Evolutionary conservation across 371 early-diverging fungal species (phyloP).

Genomic region (Mucor lusitanicus): DNA sequence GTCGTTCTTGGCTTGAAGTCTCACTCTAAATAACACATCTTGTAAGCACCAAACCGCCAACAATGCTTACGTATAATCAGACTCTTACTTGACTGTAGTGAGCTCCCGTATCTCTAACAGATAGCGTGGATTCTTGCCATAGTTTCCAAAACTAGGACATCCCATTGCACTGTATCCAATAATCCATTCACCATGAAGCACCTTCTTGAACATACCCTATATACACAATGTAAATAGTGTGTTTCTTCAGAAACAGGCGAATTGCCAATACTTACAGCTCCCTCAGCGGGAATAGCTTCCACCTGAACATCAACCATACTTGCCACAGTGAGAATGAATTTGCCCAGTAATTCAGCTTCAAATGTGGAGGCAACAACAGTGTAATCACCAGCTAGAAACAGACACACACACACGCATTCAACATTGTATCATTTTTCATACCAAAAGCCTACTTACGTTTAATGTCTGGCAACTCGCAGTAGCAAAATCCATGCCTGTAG

Average conservation of each 20-base stretch:
- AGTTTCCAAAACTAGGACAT: constrained; percentile 61
- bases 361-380: constrained; percentile 80
- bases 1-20: constrained; percentile 67
- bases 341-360: constrained; percentile 71
- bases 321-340: constrained; percentile 67
- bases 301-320: constrained; percentile 49
- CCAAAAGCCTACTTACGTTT: constrained; percentile 37
- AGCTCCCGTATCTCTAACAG: constrained; percentile 61
- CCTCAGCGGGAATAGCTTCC: constrained; percentile 72
- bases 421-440: neutral
- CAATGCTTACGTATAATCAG: neutral
- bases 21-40: constrained; percentile 43
- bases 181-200: constrained; percentile 69
- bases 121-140: constrained; percentile 71
- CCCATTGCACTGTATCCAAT: constrained; percentile 69
- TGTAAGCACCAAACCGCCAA: neutral
- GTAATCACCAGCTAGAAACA: constrained; percentile 63
- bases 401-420: constrained; percentile 5
- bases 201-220: constrained; percentile 74
- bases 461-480: constrained; percentile 62
- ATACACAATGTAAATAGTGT: neutral
- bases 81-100: constrained; percentile 61
- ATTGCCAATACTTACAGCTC: constrained; percentile 63
- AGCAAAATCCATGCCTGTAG: constrained; percentile 73
- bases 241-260: neutral